Percentiles rank a stretch among this genome's conserved stretches.
These are phyloP conservation scores for Starmerella stigmatis DNA, from an alignment of 805 yeast species.

Conservation along the genomic window DNA sequence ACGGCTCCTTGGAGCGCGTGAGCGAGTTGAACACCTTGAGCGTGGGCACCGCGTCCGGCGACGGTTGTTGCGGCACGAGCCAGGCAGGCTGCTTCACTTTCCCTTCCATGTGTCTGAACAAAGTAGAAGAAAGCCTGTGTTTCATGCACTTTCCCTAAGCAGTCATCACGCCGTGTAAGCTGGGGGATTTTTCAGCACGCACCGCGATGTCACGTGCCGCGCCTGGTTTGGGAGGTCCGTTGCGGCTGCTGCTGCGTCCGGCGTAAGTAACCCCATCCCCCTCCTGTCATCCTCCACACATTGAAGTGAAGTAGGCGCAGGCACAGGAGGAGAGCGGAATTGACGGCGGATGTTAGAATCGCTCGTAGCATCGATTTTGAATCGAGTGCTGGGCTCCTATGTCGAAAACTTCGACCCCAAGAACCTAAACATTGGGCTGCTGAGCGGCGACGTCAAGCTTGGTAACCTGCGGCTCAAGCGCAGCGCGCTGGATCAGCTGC, in stretches of 20 bases:
- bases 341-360: conserved; percentile 33
- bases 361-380: conserved; percentile 36
- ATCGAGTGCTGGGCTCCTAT: conserved; percentile 39
- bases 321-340: not conserved
- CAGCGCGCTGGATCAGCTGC: conserved; percentile 78
- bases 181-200: not conserved
- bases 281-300: too few relatives aligned
- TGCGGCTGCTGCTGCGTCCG: not conserved
- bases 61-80: conserved; percentile 34
- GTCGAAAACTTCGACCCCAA: conserved; percentile 94
- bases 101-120: conserved; percentile 18
- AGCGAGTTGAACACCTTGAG: conserved; percentile 71
- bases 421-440: conserved; percentile 88
- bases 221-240: not conserved
- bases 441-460: conserved; percentile 94
- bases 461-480: conserved; percentile 66
- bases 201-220: too few relatives aligned
- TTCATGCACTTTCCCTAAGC: conserved; percentile 11
- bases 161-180: not conserved
- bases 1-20: conserved; percentile 69
- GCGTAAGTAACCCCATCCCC: not conserved
- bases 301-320: not conserved
- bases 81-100: conserved; percentile 42
- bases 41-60: conserved; percentile 30
- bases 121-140: conserved; percentile 4